Conservation (phyloP, 306 rosid species). For the Erythrophleum fordii region DNA sequence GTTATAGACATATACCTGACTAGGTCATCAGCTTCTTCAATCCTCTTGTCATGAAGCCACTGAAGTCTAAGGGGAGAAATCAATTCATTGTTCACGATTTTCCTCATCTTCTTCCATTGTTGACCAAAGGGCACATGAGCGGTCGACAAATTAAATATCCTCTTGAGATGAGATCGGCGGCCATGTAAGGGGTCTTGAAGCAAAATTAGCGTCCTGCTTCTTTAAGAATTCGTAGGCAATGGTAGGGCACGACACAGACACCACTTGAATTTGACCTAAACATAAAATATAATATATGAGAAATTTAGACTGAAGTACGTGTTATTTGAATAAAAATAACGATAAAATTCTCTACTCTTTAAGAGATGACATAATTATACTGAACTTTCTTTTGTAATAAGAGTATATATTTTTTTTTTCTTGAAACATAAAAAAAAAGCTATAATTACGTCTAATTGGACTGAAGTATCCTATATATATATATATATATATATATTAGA, state of each 20-base stretch:
- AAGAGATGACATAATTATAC: too few species aligned
- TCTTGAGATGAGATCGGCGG: constrained; percentile 4
- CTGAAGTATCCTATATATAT: too few species aligned
- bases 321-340: too few species aligned
- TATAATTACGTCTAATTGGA: too few species aligned
- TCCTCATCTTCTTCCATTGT: constrained; percentile 30
- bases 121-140: not conserved
- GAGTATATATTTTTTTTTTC: too few species aligned
- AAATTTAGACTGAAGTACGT: too few species aligned
- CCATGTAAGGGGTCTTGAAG: constrained; percentile 27
- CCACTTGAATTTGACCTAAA: not conserved
- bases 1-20: constrained; percentile 11
- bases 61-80: not conserved
- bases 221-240: constrained; percentile 32
- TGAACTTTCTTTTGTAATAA: too few species aligned
- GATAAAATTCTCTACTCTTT: too few species aligned
- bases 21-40: constrained; percentile 36
- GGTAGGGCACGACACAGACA: constrained; percentile 8
- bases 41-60: constrained; percentile 36
- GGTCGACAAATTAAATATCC: constrained; percentile 6
- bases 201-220: constrained; percentile 31
- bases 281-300: too few species aligned
- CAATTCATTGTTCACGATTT: not conserved
- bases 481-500: too few species aligned
- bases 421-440: too few species aligned